Percentiles rank a stretch among this genome's conserved stretches.
Evolutionary conservation across 75 land plant genomes (phyloP).

Genomic region (Cunninghamia lanceolata): DNA sequence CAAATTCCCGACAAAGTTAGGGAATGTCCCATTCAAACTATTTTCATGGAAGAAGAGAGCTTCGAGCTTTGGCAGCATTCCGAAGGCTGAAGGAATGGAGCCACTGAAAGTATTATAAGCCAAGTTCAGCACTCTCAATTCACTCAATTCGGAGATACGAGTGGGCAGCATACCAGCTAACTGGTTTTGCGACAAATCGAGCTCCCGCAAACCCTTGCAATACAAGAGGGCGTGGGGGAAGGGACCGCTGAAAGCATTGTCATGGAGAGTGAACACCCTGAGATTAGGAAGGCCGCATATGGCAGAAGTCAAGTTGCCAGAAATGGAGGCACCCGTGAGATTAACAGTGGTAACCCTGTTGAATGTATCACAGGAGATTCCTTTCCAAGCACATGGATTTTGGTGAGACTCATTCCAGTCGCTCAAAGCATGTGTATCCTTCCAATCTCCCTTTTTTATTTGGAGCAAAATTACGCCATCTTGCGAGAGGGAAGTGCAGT

Average conservation of each 20-base stretch:
- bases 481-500: background rate
- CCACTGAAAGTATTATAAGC: slow-evolving; percentile 16
- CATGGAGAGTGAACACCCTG: background rate
- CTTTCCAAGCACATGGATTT: background rate
- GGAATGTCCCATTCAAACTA: slow-evolving; percentile 25
- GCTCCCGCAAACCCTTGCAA: slow-evolving; percentile 23
- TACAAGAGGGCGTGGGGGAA: slow-evolving; percentile 14
- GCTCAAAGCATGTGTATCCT: background rate
- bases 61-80: slow-evolving; percentile 23
- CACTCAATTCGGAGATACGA: background rate
- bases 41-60: slow-evolving; percentile 24
- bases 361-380: background rate
- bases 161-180: slow-evolving; percentile 12
- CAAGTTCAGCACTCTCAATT: slow-evolving; percentile 15
- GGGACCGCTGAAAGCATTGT: slow-evolving; percentile 14
- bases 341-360: background rate
- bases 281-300: slow-evolving; percentile 13
- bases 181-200: slow-evolving; percentile 15
- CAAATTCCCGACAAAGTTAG: slow-evolving; percentile 21
- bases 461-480: background rate
- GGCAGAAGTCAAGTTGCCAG: background rate
- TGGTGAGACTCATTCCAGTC: background rate
- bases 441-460: background rate
- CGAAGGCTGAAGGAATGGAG: slow-evolving; percentile 21
- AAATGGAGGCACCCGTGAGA: background rate